Evolutionary conservation across 1,139 yeast genomes (phyloP), one percentile per base, ranked within the genome.

Genomic region (Pichia sp.): DNA sequence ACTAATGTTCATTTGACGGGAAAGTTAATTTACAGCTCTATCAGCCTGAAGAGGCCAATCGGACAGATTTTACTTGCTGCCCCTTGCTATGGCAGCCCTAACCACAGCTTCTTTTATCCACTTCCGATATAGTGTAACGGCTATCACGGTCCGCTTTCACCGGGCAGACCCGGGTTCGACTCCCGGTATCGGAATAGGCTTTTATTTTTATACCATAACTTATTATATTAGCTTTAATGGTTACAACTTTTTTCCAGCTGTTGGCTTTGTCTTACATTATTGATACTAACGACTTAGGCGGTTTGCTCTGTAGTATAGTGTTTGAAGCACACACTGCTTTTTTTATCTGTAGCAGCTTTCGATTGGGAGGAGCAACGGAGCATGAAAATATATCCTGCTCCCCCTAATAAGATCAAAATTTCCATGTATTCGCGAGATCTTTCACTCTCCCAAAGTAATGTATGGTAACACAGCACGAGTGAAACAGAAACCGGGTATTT

Each of bases 121-220:
- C 3, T 13, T 80, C 84, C 84, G 84, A 79, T 80, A 75, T 80
- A 77, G 84, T 80, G 84, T 80, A 80, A 79, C 81, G 85, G 85
- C 82, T 80, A 80, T 79, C 85, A 80, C 82, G 82, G 84, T 79
- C 79, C 84, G 82, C 84, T 80, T 79, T 80, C 85, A 80, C 85
- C 82, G 84, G 79, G 84, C 83, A 80, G 74, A 80, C 82, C 84
- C 81, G 84, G 84, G 85, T 80, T 80, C 85, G 82, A 80, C 82
- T 80, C 85, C 85, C 84, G 81, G 84, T 75, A 79, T 79, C 84
- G 85, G 85, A 81, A 77, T 53, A 52, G n/a, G 61, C 70, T 70
- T 54, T 50, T 38, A 32, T 41, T 50, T 53, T 53, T 49, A 34
- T 11, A 34, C 40, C 23, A 19, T 19, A 36, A 36, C 15, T 36